Conservation (phyloP, 2,329 filamentous ascomycete genomes). For the Monilinia fructigena region DNA sequence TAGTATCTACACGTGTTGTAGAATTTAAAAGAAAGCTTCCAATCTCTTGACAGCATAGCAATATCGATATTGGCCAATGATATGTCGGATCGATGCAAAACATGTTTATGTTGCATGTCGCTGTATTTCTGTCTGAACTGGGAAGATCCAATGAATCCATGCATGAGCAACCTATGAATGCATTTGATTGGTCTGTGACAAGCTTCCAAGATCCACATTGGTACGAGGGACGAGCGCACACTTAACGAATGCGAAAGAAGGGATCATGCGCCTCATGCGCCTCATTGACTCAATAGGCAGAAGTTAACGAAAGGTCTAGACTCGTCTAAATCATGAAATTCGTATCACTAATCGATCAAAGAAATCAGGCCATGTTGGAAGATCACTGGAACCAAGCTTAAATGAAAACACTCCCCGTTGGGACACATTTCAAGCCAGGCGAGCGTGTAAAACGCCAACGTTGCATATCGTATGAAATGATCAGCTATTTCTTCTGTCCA, state of each 20-base stretch:
- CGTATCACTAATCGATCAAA: constrained; percentile 5
- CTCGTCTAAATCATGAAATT: constrained; percentile 19
- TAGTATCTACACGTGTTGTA: neutral
- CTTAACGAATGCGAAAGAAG: constrained; percentile 7
- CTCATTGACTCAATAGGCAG: constrained; percentile 5
- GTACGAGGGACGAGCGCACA: neutral
- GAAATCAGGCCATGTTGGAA: constrained; percentile 22
- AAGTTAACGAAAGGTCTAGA: constrained; percentile 19
- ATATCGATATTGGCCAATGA: neutral
- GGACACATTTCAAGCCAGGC: neutral
- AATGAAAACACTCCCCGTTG: neutral
- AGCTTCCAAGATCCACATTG: neutral
- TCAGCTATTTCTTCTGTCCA: constrained; percentile 2
- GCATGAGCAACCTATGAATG: neutral
- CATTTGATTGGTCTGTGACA: neutral
- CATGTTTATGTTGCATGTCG: neutral
- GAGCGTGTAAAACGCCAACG: neutral
- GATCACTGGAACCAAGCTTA: constrained; percentile 7
- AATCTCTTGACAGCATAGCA: neutral
- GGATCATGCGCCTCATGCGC: constrained; percentile 5
- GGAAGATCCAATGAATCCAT: neutral
- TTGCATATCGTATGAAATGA: constrained; percentile 11
- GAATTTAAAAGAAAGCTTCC: constrained; percentile 1
- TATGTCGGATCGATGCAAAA: neutral
- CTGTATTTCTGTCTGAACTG: neutral